These are phyloP conservation scores for Ottelia alismoides DNA, from an alignment of 106 monocot genomes.

Conservation along the genomic window DNA sequence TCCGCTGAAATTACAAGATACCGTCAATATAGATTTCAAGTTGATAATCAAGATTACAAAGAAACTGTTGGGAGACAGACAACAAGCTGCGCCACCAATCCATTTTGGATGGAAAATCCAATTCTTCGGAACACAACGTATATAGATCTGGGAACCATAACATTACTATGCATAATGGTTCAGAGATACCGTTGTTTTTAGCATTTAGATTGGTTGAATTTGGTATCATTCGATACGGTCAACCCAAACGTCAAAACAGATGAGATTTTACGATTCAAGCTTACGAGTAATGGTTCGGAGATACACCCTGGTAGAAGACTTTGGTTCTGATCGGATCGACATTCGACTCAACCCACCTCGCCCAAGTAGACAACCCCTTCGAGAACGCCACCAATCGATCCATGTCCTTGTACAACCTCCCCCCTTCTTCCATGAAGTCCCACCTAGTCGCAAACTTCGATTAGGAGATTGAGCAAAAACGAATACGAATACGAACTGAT, in stretches of 20 bases:
- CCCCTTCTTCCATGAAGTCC: slow-evolving; percentile 55
- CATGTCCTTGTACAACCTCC: slow-evolving; percentile 42
- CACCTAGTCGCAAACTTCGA: slow-evolving; percentile 25
- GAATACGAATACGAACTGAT: background rate
- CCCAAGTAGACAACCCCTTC: slow-evolving; percentile 62
- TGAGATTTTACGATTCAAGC: too few species aligned
- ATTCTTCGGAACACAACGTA: background rate
- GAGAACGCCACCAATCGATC: slow-evolving; percentile 60
- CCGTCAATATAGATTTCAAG: too few species aligned
- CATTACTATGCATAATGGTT: background rate
- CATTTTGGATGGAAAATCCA: too few species aligned
- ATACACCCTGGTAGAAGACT: slow-evolving; percentile 79
- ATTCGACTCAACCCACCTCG: slow-evolving; percentile 57
- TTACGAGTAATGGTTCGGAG: slow-evolving; percentile 65
- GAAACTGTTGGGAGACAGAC: too few species aligned
- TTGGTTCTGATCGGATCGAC: slow-evolving; percentile 37
- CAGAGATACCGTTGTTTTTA: background rate
- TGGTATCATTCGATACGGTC: too few species aligned
- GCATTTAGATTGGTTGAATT: background rate
- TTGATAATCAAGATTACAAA: too few species aligned
- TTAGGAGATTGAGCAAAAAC: background rate
- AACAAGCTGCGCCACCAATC: too few species aligned
- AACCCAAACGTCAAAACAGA: too few species aligned
- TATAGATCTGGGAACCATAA: too few species aligned
- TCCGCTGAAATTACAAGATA: background rate